phyloP scores from a whole-genome alignment of 2,329 filamentous ascomycete genomes.

The Diaporthe ilicicola region DNA sequence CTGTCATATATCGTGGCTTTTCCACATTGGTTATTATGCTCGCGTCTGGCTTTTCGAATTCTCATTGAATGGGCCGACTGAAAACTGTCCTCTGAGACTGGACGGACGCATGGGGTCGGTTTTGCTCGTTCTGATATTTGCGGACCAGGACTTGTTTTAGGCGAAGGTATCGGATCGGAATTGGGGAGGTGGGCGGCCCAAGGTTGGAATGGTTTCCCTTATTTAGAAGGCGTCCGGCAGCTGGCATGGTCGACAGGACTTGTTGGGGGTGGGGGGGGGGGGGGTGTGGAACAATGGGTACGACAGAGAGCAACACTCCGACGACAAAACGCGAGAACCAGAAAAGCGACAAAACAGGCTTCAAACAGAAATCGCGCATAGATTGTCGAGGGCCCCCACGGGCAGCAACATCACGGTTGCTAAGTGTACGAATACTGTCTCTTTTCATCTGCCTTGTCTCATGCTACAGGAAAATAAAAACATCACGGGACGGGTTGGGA shows the following conservation, averaged over 20 bases:
- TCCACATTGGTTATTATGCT: slow-evolving; percentile 6
- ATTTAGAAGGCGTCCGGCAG: slow-evolving; percentile 30
- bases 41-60: slow-evolving; percentile 8
- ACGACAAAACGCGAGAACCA: slow-evolving; percentile 27
- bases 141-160: slow-evolving; percentile 18
- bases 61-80: slow-evolving; percentile 15
- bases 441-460: slow-evolving; percentile 20
- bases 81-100: slow-evolving; percentile 13
- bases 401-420: slow-evolving; percentile 29
- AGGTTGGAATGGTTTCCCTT: slow-evolving; percentile 22
- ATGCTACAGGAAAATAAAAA: slow-evolving; percentile 27
- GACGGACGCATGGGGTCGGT: slow-evolving; percentile 14
- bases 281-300: slow-evolving; percentile 19
- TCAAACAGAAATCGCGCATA: slow-evolving; percentile 30
- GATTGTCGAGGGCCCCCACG: slow-evolving; percentile 33
- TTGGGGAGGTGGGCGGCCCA: slow-evolving; percentile 16
- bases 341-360: slow-evolving; percentile 29
- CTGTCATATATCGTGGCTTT: slow-evolving; percentile 9
- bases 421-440: slow-evolving; percentile 30
- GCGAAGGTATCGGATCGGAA: slow-evolving; percentile 18
- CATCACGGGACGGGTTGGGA: slow-evolving; percentile 11
- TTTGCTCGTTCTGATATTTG: slow-evolving; percentile 15
- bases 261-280: slow-evolving; percentile 20
- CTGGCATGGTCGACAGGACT: slow-evolving; percentile 25
- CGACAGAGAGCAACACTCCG: slow-evolving; percentile 25